Evolutionary conservation across 176 grass and related monocot genomes (phyloP), one percentile per base, ranked within the genome.

Genomic region (Dendrocalamus sinicus): DNA sequence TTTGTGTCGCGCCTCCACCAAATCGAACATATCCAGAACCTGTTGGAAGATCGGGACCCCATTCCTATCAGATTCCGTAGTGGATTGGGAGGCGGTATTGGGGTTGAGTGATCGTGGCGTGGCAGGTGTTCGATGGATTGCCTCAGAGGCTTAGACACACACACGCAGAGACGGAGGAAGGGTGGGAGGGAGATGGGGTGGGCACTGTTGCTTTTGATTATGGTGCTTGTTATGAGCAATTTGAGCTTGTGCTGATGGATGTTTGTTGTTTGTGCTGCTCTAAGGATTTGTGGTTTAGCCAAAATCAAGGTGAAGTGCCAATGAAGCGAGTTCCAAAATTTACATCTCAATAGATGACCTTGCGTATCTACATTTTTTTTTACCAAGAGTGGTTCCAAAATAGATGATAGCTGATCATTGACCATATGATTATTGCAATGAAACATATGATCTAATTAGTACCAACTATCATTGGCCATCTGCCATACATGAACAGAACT

Each of bases 371-470:
- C n/a, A 23, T 1, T 32, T 28, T 50, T 50, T 44, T 11, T 44
- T 5, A 40, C 19, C 39, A 14, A 45, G 22, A 72, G 22, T 72
- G 8, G n/a, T 52, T 53, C 87, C 55, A 73, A 86, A 67, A 82
- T 90, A 14, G 85, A 88, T 73, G 74, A 70, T 52, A 81, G 72
- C 81, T 72, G 35, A 93, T 92, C 81, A 88, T 88, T 74, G 88
- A 85, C 61, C 81, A 90, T 63, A 79, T 90, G 88, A 85, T 93
- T 82, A 67, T 81, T 64, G 37, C 67, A 75, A 39, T 64, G 55
- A 7, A 52, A 39, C 59, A 55, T 72, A 28, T 53, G 68, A 69
- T 15, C 67, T 22, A 46, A 26, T 46, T 72, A 15, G 15, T 32
- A 77, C 58, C 67, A 24, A 39, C 72, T 9, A 24, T 17, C 57